phyloP scores from a whole-genome alignment of 1,284 basidiomycete genomes.

The Ganoderma sinense region DNA sequence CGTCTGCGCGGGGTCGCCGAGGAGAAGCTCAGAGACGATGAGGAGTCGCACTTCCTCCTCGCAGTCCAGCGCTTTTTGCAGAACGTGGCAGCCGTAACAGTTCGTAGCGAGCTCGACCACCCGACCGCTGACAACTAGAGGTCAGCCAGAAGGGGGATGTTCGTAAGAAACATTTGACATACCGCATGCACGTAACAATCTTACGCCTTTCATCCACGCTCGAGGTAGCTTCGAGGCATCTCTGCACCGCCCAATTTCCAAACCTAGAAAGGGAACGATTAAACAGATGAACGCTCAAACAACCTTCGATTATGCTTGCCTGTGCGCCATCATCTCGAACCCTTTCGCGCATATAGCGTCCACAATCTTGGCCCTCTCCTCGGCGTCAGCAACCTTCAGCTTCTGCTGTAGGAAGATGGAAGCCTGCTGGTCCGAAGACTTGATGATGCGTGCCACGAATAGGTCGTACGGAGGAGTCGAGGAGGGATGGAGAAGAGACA shows the following conservation, averaged over 20 bases:
- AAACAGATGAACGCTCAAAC: slow-evolving; percentile 11
- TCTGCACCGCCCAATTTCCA: slow-evolving; percentile 87
- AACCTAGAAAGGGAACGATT: slow-evolving; percentile 54
- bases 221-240: slow-evolving; percentile 80
- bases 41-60: slow-evolving; percentile 82
- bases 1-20: slow-evolving; percentile 82
- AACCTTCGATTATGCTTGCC: slow-evolving; percentile 49
- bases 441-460: slow-evolving; percentile 84
- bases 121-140: slow-evolving; percentile 58
- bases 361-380: slow-evolving; percentile 80
- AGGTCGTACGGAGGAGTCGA: slow-evolving; percentile 81
- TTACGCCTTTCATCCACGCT: slow-evolving; percentile 76
- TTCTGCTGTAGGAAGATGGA: slow-evolving; percentile 90
- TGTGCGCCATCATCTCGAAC: slow-evolving; percentile 89
- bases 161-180: slow-evolving; percentile 16
- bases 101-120: slow-evolving; percentile 86
- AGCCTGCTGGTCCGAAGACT: slow-evolving; percentile 85
- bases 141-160: neutral
- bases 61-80: slow-evolving; percentile 88
- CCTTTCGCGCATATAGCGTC: slow-evolving; percentile 83
- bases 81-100: slow-evolving; percentile 86
- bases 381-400: slow-evolving; percentile 81
- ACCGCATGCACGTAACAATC: slow-evolving; percentile 85
- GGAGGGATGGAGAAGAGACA: slow-evolving; percentile 81
- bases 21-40: slow-evolving; percentile 81